Percentiles rank a stretch among this genome's conserved stretches.
phyloP scores from a whole-genome alignment of 306 rosid species.

The Cercis canadensis region DNA sequence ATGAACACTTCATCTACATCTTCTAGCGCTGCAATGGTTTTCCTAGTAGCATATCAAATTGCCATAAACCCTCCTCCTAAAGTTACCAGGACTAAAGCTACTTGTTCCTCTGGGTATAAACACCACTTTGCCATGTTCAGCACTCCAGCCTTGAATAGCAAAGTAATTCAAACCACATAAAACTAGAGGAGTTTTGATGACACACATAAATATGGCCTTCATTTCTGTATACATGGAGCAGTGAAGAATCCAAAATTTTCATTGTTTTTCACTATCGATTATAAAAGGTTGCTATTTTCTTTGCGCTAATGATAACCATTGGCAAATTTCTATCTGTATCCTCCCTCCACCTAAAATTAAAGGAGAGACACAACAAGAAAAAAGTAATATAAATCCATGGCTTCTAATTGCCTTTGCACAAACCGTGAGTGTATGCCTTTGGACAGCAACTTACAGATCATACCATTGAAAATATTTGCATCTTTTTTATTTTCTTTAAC shows the following conservation, averaged over 20 bases:
- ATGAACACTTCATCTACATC: background rate
- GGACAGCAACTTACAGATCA: background rate
- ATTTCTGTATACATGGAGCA: background rate
- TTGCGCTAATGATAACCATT: background rate
- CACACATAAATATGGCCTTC: conserved; percentile 9
- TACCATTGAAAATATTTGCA: background rate
- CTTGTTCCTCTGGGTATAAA: conserved; percentile 18
- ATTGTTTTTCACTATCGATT: background rate
- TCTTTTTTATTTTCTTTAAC: background rate
- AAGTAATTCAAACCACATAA: conserved; percentile 7
- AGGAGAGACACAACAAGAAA: background rate
- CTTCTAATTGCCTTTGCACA: background rate
- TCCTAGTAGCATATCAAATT: conserved; percentile 18
- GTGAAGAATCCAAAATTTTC: background rate
- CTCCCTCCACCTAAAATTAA: background rate
- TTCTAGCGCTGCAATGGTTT: conserved; percentile 10
- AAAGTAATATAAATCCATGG: background rate
- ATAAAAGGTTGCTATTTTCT: background rate
- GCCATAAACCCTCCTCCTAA: background rate
- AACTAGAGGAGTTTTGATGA: conserved; percentile 16
- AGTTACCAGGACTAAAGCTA: conserved; percentile 1
- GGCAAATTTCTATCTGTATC: background rate
- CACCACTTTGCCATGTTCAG: conserved; percentile 2
- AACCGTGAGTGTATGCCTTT: background rate
- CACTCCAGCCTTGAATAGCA: background rate